Conservation (phyloP, 768 basidiomycete genomes). For the Boletus reticulatus region DNA sequence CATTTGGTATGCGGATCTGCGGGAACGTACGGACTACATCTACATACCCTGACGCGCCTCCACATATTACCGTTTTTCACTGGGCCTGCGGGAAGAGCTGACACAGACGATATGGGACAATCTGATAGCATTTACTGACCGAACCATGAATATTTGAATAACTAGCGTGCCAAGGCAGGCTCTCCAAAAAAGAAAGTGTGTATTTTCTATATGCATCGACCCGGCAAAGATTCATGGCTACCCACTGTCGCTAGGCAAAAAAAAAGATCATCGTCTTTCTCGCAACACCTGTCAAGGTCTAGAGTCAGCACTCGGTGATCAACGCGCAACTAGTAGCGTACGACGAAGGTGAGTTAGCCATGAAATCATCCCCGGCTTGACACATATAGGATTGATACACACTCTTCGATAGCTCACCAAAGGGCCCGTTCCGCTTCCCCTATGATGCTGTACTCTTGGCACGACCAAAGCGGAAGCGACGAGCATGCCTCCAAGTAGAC, state of each 20-base stretch:
- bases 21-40: too few species aligned
- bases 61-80: neutral
- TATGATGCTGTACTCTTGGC: conserved; percentile 14
- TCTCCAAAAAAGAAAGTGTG: too few species aligned
- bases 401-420: neutral
- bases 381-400: conserved; percentile 3
- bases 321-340: neutral
- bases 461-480: conserved; percentile 10
- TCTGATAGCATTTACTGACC: too few species aligned
- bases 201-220: too few species aligned
- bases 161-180: too few species aligned
- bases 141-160: too few species aligned
- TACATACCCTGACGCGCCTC: neutral
- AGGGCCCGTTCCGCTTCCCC: neutral
- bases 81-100: too few species aligned
- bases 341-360: neutral
- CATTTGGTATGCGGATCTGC: too few species aligned
- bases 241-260: too few species aligned
- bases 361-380: conserved; percentile 6
- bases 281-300: neutral
- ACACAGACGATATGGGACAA: too few species aligned
- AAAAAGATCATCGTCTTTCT: neutral
- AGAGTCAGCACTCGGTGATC: neutral
- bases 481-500: neutral
- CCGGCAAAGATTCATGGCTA: too few species aligned